A percentile compares a stretch with the other conserved stretches of the same genome.
These are phyloP conservation scores for Jamesozyma rosinii DNA, from an alignment of 805 yeast genomes.

Conservation along the genomic window DNA sequence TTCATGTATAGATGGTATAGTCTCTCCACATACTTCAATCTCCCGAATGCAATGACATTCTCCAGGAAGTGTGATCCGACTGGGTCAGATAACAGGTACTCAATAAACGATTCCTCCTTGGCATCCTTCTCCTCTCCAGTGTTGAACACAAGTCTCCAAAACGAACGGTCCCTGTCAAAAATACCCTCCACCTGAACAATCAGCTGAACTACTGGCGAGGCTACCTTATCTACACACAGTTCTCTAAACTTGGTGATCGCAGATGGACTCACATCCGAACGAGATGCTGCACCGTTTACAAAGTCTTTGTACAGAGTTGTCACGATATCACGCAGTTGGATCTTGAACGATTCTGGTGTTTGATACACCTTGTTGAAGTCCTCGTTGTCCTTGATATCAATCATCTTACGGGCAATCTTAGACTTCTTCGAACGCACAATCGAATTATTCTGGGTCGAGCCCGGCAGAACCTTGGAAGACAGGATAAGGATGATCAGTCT, in stretches of 20 bases:
- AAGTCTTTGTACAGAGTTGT: constrained; percentile 32
- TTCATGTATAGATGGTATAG: constrained; percentile 63
- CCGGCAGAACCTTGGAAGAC: constrained; percentile 71
- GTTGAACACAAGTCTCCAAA: constrained; percentile 58
- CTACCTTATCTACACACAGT: constrained; percentile 64
- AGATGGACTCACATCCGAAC: constrained; percentile 23
- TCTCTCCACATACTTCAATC: constrained; percentile 61
- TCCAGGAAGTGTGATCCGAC: constrained; percentile 93
- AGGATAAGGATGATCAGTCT: constrained; percentile 62
- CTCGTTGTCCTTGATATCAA: constrained; percentile 70
- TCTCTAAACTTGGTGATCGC: constrained; percentile 52
- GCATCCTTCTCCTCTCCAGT: constrained; percentile 43
- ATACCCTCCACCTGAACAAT: constrained; percentile 73
- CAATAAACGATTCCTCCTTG: constrained; percentile 72
- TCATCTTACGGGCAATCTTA: constrained; percentile 87
- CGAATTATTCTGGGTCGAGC: constrained; percentile 58
- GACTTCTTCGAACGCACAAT: constrained; percentile 74
- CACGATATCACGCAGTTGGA: constrained; percentile 45
- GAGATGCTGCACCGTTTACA: constrained; percentile 21
- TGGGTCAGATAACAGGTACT: constrained; percentile 71
- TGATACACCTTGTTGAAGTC: constrained; percentile 60
- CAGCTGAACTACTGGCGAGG: constrained; percentile 82
- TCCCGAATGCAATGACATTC: constrained; percentile 53
- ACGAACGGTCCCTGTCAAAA: constrained; percentile 60
- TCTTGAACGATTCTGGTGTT: constrained; percentile 61